These are phyloP conservation scores for Calonectria pseudoreteaudii DNA, from an alignment of 2,329 filamentous ascomycete genomes.

Conservation along the genomic window DNA sequence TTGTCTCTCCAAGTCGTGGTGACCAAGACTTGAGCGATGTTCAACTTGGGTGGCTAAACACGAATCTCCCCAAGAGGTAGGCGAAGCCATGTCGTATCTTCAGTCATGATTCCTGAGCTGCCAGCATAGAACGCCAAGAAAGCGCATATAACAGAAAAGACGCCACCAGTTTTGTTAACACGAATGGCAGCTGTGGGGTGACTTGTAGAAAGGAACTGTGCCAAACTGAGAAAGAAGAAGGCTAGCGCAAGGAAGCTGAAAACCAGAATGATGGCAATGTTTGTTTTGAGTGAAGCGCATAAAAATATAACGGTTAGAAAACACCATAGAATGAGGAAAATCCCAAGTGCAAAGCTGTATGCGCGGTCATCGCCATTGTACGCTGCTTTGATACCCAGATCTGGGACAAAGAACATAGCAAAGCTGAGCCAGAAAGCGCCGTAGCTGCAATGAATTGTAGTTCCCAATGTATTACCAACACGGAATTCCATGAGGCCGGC, in stretches of 20 bases:
- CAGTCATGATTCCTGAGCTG: constrained; percentile 53
- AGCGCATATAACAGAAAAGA: constrained; percentile 51
- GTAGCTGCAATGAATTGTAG: constrained; percentile 70
- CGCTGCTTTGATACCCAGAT: constrained; percentile 62
- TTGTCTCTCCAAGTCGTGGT: neutral
- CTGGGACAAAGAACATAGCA: constrained; percentile 65
- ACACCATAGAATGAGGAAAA: constrained; percentile 71
- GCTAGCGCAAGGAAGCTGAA: constrained; percentile 69
- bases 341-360: constrained; percentile 64
- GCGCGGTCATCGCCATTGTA: constrained; percentile 54
- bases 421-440: constrained; percentile 73
- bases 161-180: constrained; percentile 57
- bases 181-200: constrained; percentile 53
- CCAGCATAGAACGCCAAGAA: constrained; percentile 55
- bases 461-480: constrained; percentile 73
- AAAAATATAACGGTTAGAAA: constrained; percentile 69
- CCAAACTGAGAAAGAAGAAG: constrained; percentile 70
- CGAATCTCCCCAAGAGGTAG: constrained; percentile 54
- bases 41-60: constrained; percentile 35
- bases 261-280: constrained; percentile 67
- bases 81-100: constrained; percentile 55
- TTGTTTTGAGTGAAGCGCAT: constrained; percentile 67
- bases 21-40: constrained; percentile 32
- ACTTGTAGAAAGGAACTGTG: constrained; percentile 61
- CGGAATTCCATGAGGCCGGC: constrained; percentile 69